Evolutionary conservation across 352 stramenopile genomes (phyloP).

Genomic region (Globisporangium echinulatum): DNA sequence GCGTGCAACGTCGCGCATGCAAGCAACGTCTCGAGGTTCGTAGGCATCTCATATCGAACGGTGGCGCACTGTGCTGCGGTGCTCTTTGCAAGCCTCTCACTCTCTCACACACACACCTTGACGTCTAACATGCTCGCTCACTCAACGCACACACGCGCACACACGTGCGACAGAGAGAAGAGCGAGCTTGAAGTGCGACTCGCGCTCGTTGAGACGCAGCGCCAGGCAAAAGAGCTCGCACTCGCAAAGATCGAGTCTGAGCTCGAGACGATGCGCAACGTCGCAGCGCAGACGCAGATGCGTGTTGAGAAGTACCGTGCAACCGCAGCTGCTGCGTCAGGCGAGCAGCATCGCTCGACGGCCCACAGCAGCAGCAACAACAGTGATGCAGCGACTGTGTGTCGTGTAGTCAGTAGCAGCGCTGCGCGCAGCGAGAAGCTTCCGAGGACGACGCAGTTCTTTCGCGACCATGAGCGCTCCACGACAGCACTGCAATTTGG

Average conservation of each 20-base stretch:
- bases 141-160: background rate
- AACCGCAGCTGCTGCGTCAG: too few relatives aligned
- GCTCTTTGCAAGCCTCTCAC: too few relatives aligned
- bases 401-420: too few relatives aligned
- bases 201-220: slow-evolving; percentile 25
- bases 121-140: too few relatives aligned
- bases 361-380: background rate
- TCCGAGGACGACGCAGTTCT: slow-evolving; percentile 1
- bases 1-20: slow-evolving; percentile 40
- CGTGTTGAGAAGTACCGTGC: slow-evolving; percentile 20
- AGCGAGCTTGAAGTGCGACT: slow-evolving; percentile 41
- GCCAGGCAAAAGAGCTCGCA: slow-evolving; percentile 29
- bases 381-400: slow-evolving; percentile 1
- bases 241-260: slow-evolving; percentile 22
- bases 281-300: slow-evolving; percentile 32
- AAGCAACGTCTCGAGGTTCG: slow-evolving; percentile 39
- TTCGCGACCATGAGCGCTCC: slow-evolving; percentile 1
- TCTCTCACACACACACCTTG: too few relatives aligned
- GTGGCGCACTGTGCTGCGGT: too few relatives aligned
- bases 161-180: slow-evolving; percentile 30
- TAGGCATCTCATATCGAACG: too few relatives aligned
- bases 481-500: background rate
- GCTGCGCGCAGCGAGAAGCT: background rate
- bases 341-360: too few relatives aligned
- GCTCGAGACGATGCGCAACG: slow-evolving; percentile 33